Percentiles rank a stretch among this genome's conserved stretches.
Evolutionary conservation across 1,284 basidiomycete genomes (phyloP).

Genomic region (Pyrrhoderma lamaoense): DNA sequence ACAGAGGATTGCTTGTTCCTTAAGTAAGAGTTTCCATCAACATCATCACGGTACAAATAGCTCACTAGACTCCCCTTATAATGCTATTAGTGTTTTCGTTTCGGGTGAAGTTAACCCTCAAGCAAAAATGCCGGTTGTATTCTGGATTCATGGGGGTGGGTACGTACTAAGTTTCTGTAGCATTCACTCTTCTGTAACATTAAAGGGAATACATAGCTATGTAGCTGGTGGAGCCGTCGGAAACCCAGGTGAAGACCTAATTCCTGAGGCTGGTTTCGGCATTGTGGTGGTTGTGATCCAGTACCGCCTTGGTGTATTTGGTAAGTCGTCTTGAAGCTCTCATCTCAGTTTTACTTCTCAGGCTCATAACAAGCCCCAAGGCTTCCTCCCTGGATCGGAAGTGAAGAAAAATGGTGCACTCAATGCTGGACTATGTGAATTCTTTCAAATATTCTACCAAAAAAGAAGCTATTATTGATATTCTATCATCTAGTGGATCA

Average conservation of each 20-base stretch:
- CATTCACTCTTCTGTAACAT: too few relatives aligned
- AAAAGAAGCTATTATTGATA: not conserved
- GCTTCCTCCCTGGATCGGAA: conserved; percentile 25
- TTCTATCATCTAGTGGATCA: conserved; percentile 26
- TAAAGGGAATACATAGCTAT: not conserved
- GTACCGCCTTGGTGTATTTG: conserved; percentile 19
- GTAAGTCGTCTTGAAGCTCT: not conserved
- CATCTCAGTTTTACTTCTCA: not conserved
- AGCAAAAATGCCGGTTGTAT: conserved; percentile 26
- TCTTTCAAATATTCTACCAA: not conserved
- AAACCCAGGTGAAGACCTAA: conserved; percentile 12
- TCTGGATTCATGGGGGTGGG: conserved; percentile 33
- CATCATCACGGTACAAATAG: too few relatives aligned
- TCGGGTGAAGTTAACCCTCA: conserved; percentile 20
- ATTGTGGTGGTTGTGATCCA: conserved; percentile 17
- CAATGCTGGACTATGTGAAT: conserved; percentile 26
- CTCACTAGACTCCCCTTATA: too few relatives aligned
- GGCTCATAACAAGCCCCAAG: too few relatives aligned
- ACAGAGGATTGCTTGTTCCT: not conserved
- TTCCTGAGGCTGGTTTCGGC: conserved; percentile 11
- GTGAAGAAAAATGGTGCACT: conserved; percentile 25
- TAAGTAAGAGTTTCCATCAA: too few relatives aligned
- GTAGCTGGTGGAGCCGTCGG: conserved; percentile 10
- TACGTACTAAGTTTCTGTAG: conserved; percentile 8
- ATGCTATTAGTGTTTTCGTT: conserved; percentile 23